Evolutionary conservation across 805 yeast genomes (phyloP), one percentile per base, ranked within the genome.

Genomic region (Suhomyces vadensis): DNA sequence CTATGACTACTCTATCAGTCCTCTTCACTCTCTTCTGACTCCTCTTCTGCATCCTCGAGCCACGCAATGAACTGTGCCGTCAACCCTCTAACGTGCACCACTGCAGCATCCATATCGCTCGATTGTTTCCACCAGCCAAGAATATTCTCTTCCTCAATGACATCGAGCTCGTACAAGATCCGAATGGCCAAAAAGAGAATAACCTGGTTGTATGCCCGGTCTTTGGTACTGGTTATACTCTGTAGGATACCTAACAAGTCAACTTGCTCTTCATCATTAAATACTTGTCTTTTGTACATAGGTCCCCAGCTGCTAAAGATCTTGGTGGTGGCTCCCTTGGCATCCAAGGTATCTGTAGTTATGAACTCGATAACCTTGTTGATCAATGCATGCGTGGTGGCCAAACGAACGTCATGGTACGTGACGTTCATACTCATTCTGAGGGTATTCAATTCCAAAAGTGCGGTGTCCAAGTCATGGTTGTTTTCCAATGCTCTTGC

Each of bases 361-460:
- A 90, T 79, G 55, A 86, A 84, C 53, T 88, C 88, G 41, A 80
- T 74, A 9, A 87, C 79, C 56, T 94, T 77, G 35, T 73, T 71
- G 35, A 89, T 56, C 57, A 94, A 71, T 0, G 97, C 94, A 29
- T 74, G 73, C 26, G 82, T 71, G 0, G 96, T 88, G 4, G 96
- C 95, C 23, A 71, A 65, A 60, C 97, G 79, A 10, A 94, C 97
- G 59, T 91, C 96, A 57, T 88, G 95, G 64, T 94, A 92, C 0
- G 94, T 79, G 13, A 90, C 99, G 62, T 94, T 89, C 94, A 91
- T 86, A 57, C 97, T 88, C 99, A 94, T 92, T 68, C 98, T 79
- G 58, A 94, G 75, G 0, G 99, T 94, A 62, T 92, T 92, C 56
- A 94, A 77, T 68, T 94, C 99, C 47, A 94, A 71, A 51, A 89